Evolutionary conservation across 331 rosid species (phyloP).

Genomic region (Rhamnella rubrinervis): DNA sequence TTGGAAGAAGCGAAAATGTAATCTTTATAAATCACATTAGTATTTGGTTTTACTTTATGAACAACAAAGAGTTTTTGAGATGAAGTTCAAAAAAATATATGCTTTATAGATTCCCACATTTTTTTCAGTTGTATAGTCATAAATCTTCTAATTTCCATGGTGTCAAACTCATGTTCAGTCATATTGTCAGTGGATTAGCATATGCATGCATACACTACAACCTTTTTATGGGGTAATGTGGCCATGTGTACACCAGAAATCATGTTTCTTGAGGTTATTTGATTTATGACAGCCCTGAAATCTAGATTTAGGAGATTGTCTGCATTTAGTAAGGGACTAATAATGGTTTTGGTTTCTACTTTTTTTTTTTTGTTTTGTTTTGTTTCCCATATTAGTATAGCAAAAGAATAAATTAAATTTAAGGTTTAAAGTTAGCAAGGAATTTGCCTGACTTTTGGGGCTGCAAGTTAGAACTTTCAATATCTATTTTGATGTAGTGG

Average conservation of each 20-base stretch:
- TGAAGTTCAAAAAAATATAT: not conserved
- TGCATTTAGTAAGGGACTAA: too few relatives aligned
- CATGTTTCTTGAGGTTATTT: slow-evolving; percentile 18
- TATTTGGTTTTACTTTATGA: not conserved
- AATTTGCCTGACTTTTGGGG: too few relatives aligned
- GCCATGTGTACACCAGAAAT: not conserved
- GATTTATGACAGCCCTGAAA: slow-evolving; percentile 10
- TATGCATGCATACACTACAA: not conserved
- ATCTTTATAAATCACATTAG: slow-evolving; percentile 7
- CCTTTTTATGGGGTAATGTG: too few relatives aligned
- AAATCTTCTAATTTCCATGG: not conserved
- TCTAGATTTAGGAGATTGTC: not conserved
- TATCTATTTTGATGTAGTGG: too few relatives aligned
- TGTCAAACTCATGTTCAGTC: not conserved
- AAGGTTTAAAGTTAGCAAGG: too few relatives aligned
- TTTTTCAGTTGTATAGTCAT: not conserved
- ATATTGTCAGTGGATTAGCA: slow-evolving; percentile 2
- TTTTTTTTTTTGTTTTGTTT: too few relatives aligned
- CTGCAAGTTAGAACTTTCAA: too few relatives aligned
- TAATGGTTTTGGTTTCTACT: too few relatives aligned
- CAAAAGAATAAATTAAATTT: too few relatives aligned
- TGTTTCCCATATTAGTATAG: too few relatives aligned
- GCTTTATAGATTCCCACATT: not conserved
- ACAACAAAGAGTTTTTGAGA: too few relatives aligned
- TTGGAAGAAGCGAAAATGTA: slow-evolving; percentile 98